A percentile compares a stretch with the other conserved stretches of the same genome.
phyloP scores from a whole-genome alignment of 305 asterid genomes.

The Coffea humblotiana region DNA sequence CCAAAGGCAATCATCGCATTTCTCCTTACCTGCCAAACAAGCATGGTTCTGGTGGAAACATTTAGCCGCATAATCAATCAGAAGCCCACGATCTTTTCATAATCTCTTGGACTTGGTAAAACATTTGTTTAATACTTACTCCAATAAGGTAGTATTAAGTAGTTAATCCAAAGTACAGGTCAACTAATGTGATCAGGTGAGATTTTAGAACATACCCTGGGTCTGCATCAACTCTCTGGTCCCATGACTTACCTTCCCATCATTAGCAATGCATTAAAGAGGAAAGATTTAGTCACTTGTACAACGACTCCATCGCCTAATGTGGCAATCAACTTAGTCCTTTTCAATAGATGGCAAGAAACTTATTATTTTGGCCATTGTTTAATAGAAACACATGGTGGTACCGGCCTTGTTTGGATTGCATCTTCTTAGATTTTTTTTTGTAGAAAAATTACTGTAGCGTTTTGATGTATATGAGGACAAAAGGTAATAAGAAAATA shows the following conservation, averaged over 20 bases:
- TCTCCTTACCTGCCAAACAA: background rate
- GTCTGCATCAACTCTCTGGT: constrained; percentile 3
- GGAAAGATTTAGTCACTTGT: constrained; percentile 13
- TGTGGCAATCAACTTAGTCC: background rate
- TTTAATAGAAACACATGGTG: background rate
- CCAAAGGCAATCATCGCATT: background rate
- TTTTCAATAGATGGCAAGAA: background rate
- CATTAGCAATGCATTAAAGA: background rate
- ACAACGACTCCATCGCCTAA: constrained; percentile 9
- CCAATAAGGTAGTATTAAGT: constrained; percentile 2
- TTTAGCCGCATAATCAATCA: background rate
- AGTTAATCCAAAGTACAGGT: constrained; percentile 7
- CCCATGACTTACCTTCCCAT: background rate
- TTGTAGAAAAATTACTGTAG: no score
- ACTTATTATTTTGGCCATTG: background rate
- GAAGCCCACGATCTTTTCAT: background rate
- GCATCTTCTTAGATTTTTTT: no score
- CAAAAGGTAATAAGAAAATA: no score
- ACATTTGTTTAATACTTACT: background rate
- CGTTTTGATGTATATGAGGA: no score
- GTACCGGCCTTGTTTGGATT: no score
- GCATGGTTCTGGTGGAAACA: background rate
- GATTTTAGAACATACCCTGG: constrained; percentile 2
- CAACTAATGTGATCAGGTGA: background rate
- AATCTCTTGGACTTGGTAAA: background rate